Base-by-base conservation (phyloP, 2,329 filamentous ascomycete genomes). In the Verticillium longisporum region DNA sequence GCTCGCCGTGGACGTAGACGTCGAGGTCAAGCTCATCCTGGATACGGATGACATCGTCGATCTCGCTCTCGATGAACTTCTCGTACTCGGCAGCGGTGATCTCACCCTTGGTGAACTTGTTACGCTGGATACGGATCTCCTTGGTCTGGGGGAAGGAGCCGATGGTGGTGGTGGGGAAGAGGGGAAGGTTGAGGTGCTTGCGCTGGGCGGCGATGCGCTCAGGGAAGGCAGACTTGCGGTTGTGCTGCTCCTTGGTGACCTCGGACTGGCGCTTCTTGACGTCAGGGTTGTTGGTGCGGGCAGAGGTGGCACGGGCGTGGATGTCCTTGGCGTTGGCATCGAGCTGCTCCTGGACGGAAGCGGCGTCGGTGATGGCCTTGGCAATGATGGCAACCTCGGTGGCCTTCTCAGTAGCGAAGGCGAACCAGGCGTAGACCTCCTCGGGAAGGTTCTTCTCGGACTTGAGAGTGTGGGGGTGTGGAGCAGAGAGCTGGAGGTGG, bases 101-200 rank as follows among this genome's bases (percentile, higher is more conserved):
- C 80, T 98, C 93, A 74, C 90, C 90, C 89, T 99, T 99, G 85
- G 93, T 96, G 84, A 97, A 92, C 86, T 95, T 97, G 87, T 95
- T 96, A 74, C 95, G 91, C 81, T 93, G 88, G 71, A 96, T 82
- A 81, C 95, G 92, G 81, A 99, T 99, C 79, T 98, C 92, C 85
- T 94, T 93, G 78, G 95, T 99, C 85, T 99, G 95, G 70, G 95
- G 95, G 91, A 99, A 99, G 61, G 94, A 98, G 70, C 95, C 95
- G 69, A 99, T 99, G 76, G 95, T 99, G 77, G 95, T 99, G 75
- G 95, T 99, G 67, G 95, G 95, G 91, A 99, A 99, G 68, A 94
- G 84, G 69, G 95, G 95, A 64, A 99, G 90, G 75, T 90, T 93
- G 74, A 99, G 90, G 80, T 91, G 88, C 80, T 89, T 88, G 83